phyloP scores from a whole-genome alignment of 2,329 filamentous ascomycete species.

The Alternaria triticimaculans region DNA sequence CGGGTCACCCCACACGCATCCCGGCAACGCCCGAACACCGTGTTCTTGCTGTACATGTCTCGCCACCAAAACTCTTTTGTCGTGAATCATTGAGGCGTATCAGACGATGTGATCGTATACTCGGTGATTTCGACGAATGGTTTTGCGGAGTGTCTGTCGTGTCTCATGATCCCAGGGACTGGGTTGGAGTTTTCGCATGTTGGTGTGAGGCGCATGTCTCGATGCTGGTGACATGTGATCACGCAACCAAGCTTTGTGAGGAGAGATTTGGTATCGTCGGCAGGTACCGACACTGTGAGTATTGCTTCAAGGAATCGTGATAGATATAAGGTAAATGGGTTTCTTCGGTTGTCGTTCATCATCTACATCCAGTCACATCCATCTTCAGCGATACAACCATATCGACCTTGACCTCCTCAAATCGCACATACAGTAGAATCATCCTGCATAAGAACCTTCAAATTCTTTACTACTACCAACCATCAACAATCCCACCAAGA shows the following conservation, averaged over 20 bases:
- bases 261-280: background rate
- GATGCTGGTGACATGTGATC: background rate
- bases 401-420: background rate
- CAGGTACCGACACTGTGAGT: background rate
- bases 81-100: background rate
- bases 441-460: too few species aligned
- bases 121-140: background rate
- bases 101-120: background rate
- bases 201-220: background rate
- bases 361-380: background rate
- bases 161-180: background rate
- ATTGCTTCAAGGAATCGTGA: background rate
- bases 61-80: background rate
- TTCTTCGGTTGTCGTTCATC: background rate
- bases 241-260: background rate
- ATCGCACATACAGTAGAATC: background rate
- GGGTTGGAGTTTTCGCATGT: background rate
- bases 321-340: background rate
- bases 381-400: background rate
- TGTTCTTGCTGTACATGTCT: background rate
- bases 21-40: slow-evolving; percentile 6
- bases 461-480: too few species aligned
- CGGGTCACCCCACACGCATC: slow-evolving; percentile 6
- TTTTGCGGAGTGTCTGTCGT: background rate
- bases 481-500: too few species aligned